Conservation (phyloP, 2,329 filamentous ascomycete species). For the Dactylonectria macrodidyma region DNA sequence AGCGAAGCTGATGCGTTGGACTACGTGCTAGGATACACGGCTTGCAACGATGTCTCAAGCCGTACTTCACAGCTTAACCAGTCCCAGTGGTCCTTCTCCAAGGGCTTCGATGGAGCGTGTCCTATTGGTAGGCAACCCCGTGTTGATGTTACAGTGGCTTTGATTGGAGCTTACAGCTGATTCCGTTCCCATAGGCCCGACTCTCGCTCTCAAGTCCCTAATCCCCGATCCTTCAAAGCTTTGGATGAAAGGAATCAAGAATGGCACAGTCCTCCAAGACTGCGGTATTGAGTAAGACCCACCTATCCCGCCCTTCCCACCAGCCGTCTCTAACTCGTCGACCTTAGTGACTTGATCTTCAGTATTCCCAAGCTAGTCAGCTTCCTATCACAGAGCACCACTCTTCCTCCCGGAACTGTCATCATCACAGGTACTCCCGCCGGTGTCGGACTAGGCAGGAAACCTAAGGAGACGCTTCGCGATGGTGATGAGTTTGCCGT, state of each 20-base stretch:
- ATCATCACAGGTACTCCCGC: constrained; percentile 79
- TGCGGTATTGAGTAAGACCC: constrained; percentile 42
- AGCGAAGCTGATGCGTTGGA: constrained; percentile 68
- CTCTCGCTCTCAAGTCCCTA: constrained; percentile 71
- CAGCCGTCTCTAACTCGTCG: constrained; percentile 12
- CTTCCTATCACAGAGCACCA: constrained; percentile 73
- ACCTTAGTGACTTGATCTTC: constrained; percentile 73
- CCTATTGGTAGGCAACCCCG: constrained; percentile 56
- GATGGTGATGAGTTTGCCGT: constrained; percentile 72
- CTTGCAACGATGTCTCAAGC: constrained; percentile 73
- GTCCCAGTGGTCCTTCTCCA: constrained; percentile 62
- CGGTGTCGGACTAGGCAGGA: constrained; percentile 79
- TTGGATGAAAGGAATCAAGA: constrained; percentile 69
- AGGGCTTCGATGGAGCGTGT: constrained; percentile 71
- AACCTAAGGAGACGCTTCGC: constrained; percentile 76
- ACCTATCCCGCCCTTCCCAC: no score
- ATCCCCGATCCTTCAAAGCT: constrained; percentile 72
- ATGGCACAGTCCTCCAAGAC: constrained; percentile 58
- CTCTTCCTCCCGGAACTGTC: constrained; percentile 72
- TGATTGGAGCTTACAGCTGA: constrained; percentile 10
- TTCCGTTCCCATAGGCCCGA: constrained; percentile 66
- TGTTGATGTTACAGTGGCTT: neutral
- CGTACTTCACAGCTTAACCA: constrained; percentile 47
- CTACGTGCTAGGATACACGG: constrained; percentile 76
- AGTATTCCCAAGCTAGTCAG: constrained; percentile 70